Evolutionary conservation across 805 yeast genomes (phyloP).

Genomic region (Cyberlindnera galapagoensis): DNA sequence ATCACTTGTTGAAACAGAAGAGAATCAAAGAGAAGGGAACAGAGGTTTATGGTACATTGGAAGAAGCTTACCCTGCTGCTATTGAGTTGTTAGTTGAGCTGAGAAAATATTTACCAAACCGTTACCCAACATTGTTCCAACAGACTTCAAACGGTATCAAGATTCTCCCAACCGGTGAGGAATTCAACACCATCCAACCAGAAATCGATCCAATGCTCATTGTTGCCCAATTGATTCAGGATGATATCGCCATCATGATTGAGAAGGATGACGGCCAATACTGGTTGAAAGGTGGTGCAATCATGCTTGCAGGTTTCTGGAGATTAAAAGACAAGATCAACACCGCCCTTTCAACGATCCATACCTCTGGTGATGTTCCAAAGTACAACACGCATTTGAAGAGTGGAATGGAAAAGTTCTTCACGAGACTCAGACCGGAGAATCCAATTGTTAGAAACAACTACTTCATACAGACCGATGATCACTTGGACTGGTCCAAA

Average conservation of each 20-base stretch:
- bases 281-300: slow-evolving; percentile 52
- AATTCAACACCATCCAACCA: slow-evolving; percentile 27
- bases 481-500: slow-evolving; percentile 54
- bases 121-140: slow-evolving; percentile 51
- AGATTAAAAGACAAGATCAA: slow-evolving; percentile 54
- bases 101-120: slow-evolving; percentile 42
- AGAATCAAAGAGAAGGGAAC: slow-evolving; percentile 41
- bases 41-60: slow-evolving; percentile 42
- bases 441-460: slow-evolving; percentile 63
- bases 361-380: slow-evolving; percentile 64
- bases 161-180: slow-evolving; percentile 49
- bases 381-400: slow-evolving; percentile 52
- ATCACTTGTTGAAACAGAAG: slow-evolving; percentile 43
- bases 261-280: slow-evolving; percentile 55
- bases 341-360: slow-evolving; percentile 50
- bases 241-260: slow-evolving; percentile 62
- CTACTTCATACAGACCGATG: slow-evolving; percentile 60
- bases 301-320: slow-evolving; percentile 67
- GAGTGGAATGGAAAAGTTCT: slow-evolving; percentile 61
- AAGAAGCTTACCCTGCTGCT: slow-evolving; percentile 47
- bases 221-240: slow-evolving; percentile 54
- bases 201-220: slow-evolving; percentile 52
- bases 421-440: slow-evolving; percentile 48
- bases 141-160: slow-evolving; percentile 15
- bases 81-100: slow-evolving; percentile 50